Base-by-base conservation (phyloP, 2,329 filamentous ascomycete genomes). In the Alternaria triticimaculans region DNA sequence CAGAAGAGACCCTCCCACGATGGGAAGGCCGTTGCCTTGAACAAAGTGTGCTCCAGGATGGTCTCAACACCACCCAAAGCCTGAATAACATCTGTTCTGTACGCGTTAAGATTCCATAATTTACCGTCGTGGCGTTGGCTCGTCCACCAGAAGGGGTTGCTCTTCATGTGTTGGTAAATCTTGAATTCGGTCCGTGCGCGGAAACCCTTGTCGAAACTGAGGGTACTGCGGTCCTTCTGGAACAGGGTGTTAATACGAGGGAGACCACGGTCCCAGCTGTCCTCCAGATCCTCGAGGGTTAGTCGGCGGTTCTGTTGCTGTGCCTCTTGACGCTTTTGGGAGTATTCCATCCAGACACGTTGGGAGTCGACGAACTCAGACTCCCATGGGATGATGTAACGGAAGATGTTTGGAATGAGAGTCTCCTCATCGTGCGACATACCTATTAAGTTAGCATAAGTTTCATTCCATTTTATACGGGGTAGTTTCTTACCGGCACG, bases 341-440 rank as follows among this genome's bases (percentile, higher is more conserved):
- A 97, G 77, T 99, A 99, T 75, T 99, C 96, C 25, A 96, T 98
- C 96, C 96, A 99, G 2, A 99, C 96, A 72, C 96, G 91, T 80
- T 99, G 96, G 5, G 96, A 99, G 79, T 99, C 96, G 71, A 98
- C 97, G 81, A 99, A 99, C 79, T 99, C 96, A 1, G 95, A 93
- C 80, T 99, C 96, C 96, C 96, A 99, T 0, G 96, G 95, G 69
- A 98, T 97, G 78, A 99, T 98, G 82, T 99, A 99, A 64, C 96
- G 90, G 89, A 98, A 98, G 73, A 99, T 99, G 79, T 99, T 98
- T 10, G 96, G 96, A 63, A 99, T 99, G 57, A 99, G 83, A 0
- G 96, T 98, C 81, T 99, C 96, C 78, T 98, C 95, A 67, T 98
- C 94, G 74, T 98, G 94, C 20, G 94, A 96, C 96, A 99, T 99